These are phyloP conservation scores for Moniliophthora roreri DNA, from an alignment of 1,284 basidiomycete species.

Conservation along the genomic window DNA sequence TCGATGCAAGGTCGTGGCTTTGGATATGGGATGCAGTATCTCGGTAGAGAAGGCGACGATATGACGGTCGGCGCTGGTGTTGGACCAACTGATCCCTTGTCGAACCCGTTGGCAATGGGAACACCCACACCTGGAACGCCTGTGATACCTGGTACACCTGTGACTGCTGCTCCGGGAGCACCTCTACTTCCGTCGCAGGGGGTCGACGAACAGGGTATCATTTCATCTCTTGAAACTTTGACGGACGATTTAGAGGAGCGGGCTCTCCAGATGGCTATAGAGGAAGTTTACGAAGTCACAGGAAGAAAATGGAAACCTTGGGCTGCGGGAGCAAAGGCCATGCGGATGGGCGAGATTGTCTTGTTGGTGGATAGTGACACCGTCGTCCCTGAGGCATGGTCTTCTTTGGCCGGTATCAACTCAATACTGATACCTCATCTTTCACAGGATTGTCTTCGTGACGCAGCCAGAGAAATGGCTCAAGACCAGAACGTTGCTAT, in stretches of 20 bases:
- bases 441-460: constrained; percentile 67
- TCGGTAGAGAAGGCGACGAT: constrained; percentile 16
- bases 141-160: neutral
- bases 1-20: neutral
- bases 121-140: neutral
- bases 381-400: constrained; percentile 61
- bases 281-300: constrained; percentile 12
- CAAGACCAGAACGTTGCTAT: constrained; percentile 74
- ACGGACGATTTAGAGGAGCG: constrained; percentile 14
- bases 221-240: neutral
- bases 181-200: neutral
- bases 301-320: constrained; percentile 40
- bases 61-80: constrained; percentile 10
- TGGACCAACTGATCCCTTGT: neutral
- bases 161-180: neutral
- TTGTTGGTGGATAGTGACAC: constrained; percentile 82
- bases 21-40: constrained; percentile 17
- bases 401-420: neutral
- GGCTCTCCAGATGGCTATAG: constrained; percentile 13
- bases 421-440: neutral
- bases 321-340: constrained; percentile 61
- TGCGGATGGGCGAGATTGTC: constrained; percentile 64
- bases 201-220: neutral
- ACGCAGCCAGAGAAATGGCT: constrained; percentile 78
- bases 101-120: too few species aligned